Evolutionary conservation across 768 basidiomycete species (phyloP).

Genomic region (Collybia mongolica): DNA sequence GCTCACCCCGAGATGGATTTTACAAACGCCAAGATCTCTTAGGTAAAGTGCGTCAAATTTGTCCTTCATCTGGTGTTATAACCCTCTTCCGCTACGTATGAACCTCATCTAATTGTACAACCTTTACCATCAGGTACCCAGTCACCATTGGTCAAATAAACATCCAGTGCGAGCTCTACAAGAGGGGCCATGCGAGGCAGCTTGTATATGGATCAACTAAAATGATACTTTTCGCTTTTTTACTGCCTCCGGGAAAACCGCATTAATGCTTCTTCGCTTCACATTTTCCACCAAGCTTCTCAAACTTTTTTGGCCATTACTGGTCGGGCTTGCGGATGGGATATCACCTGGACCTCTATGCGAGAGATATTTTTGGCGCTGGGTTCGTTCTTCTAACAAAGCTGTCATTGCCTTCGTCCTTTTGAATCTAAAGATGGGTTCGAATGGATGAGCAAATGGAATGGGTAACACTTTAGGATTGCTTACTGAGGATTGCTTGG

Average conservation of each 20-base stretch:
- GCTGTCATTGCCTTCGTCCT: conserved; percentile 90
- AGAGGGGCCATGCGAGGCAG: too few relatives aligned
- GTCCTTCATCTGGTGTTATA: background rate
- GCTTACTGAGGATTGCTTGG: conserved; percentile 93
- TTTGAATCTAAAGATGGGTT: conserved; percentile 62
- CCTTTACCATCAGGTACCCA: too few relatives aligned
- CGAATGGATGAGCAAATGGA: background rate
- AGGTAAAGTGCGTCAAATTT: conserved; percentile 9
- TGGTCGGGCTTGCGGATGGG: conserved; percentile 6
- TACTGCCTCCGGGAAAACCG: conserved; percentile 24
- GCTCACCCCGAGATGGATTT: conserved; percentile 95
- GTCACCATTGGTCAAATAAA: too few relatives aligned
- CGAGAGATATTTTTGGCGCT: conserved; percentile 45
- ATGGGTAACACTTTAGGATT: background rate
- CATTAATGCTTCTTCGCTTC: conserved; percentile 67
- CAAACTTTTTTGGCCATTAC: conserved; percentile 36
- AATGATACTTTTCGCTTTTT: conserved; percentile 40
- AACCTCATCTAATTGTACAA: background rate
- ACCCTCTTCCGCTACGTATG: background rate
- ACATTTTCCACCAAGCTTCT: conserved; percentile 80
- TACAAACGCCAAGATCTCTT: conserved; percentile 87
- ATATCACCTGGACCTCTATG: conserved; percentile 13
- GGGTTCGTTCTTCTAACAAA: conserved; percentile 81
- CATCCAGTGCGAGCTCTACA: background rate
- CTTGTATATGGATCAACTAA: background rate